Evolutionary conservation across 148 eudicot species (phyloP).

Genomic region (Spergularia bocconei): DNA sequence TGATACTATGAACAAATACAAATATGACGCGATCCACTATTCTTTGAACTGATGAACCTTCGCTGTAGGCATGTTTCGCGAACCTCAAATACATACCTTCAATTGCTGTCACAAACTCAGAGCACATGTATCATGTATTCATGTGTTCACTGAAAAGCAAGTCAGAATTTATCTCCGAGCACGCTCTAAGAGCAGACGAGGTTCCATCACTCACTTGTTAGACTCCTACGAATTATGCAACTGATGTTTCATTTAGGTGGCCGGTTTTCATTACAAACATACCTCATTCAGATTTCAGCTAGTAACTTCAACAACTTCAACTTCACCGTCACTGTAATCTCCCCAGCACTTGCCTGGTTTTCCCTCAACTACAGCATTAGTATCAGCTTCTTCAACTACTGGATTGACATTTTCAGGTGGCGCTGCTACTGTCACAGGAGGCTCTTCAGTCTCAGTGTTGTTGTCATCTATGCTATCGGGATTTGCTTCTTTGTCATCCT

Average conservation of each 20-base stretch:
- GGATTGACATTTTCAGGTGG: conserved; percentile 16
- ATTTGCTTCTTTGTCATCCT: conserved; percentile 26
- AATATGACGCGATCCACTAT: neutral
- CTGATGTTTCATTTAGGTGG: neutral
- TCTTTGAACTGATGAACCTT: conserved; percentile 10
- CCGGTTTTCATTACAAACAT: conserved; percentile 12
- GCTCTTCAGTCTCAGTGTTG: conserved; percentile 32
- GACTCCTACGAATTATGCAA: conserved; percentile 8
- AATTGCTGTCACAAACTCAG: conserved; percentile 10
- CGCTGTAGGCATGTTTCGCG: neutral
- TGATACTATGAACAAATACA: conserved; percentile 7
- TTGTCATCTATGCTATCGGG: conserved; percentile 18
- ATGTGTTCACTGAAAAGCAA: neutral
- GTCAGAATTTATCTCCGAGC: neutral
- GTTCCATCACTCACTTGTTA: conserved; percentile 23
- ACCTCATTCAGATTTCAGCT: conserved; percentile 43
- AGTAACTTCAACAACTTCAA: conserved; percentile 41
- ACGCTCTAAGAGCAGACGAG: neutral
- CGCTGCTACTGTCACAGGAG: conserved; percentile 15
- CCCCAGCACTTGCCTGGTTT: conserved; percentile 64
- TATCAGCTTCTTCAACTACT: conserved; percentile 26
- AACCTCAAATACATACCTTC: neutral
- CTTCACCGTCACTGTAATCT: conserved; percentile 78
- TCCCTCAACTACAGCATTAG: conserved; percentile 32
- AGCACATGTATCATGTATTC: conserved; percentile 5